Evolutionary conservation across 495 filamentous ascomycete genomes (phyloP).

Genomic region (Tricharina praecox): DNA sequence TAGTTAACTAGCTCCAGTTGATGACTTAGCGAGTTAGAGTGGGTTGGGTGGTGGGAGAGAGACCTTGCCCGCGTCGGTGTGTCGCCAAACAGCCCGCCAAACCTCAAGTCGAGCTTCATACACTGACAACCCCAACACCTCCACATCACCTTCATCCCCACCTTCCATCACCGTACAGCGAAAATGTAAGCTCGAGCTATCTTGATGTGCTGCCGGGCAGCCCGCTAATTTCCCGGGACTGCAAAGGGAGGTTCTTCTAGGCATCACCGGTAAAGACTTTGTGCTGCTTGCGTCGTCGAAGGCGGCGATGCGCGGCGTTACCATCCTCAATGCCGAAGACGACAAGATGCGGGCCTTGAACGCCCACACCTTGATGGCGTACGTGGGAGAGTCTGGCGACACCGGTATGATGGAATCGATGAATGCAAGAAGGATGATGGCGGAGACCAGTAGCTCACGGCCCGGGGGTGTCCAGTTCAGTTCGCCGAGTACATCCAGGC

Average conservation of each 20-base stretch:
- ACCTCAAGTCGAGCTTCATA: not conserved
- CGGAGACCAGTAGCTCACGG: conserved; percentile 26
- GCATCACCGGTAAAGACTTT: conserved; percentile 97
- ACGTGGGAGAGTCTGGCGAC: conserved; percentile 87
- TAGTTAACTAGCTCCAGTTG: not conserved
- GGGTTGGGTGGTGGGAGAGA: not conserved
- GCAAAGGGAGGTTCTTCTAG: conserved; percentile 87
- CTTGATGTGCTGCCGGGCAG: not conserved
- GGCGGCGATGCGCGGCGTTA: conserved; percentile 90
- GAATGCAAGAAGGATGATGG: not conserved
- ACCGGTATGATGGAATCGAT: conserved; percentile 43
- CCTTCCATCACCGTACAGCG: not conserved
- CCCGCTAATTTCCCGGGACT: conserved; percentile 1
- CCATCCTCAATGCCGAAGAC: conserved; percentile 86
- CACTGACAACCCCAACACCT: not conserved
- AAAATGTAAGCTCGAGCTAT: not conserved
- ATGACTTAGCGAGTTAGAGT: not conserved
- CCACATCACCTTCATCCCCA: conserved; percentile 3
- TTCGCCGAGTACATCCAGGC: conserved; percentile 99
- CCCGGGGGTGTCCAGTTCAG: conserved; percentile 48
- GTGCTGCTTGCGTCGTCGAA: conserved; percentile 94
- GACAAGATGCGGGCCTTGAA: conserved; percentile 89
- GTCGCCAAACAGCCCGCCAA: conserved; percentile 1
- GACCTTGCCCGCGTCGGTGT: conserved; percentile 5
- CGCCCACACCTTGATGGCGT: conserved; percentile 90